Base-by-base conservation (phyloP, 257 asterid genomes). In the Solanum chmielewskii region DNA sequence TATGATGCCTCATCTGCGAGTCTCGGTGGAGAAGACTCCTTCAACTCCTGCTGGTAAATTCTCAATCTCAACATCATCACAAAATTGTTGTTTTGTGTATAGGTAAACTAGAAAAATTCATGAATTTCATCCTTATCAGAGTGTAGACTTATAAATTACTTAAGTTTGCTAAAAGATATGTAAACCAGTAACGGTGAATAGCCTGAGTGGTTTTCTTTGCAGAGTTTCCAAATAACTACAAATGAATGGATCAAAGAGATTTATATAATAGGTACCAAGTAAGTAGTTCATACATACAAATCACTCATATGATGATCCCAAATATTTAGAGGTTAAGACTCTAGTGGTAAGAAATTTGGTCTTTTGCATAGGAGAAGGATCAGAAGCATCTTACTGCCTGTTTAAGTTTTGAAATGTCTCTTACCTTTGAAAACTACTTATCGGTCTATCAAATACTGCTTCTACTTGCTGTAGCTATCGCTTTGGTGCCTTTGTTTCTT, bases 1-100 rank as follows among this genome's bases (percentile, higher is more conserved):
- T 96, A 95, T 88, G 89, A 94, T 86, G 98, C 98, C 86, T 91
- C 99, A 11, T 93, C 92, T 96, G 99, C 95, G 93, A 91, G 86
- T 95, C 98, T 5, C 94, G 93, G 81, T 97, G 99, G 96, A 93
- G 21, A 94, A 93, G 88, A 78, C 95, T 83, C 78, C 96, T 83
- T 88, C 92, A 83, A 86, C 77, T 42, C 95, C 96, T 44, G 95
- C 98, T 15, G 98, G 98, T 95, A 92, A 74, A 44, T 44, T 10
- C 62, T 0, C 39, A 45, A 3, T 18, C 39, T 47, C 7, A 80
- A 29, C 27, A 25, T 25, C 27, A 25, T 25, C 27, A 25, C 27
- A 25, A 25, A 25, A 25, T 25, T 25, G 27, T 25, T 25, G 9
- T 2, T 2, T 23, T 37, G 6, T 20, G 35, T 75, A 10, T 60